Conservation (phyloP, 306 rosid species). For the Purshia tridentata region DNA sequence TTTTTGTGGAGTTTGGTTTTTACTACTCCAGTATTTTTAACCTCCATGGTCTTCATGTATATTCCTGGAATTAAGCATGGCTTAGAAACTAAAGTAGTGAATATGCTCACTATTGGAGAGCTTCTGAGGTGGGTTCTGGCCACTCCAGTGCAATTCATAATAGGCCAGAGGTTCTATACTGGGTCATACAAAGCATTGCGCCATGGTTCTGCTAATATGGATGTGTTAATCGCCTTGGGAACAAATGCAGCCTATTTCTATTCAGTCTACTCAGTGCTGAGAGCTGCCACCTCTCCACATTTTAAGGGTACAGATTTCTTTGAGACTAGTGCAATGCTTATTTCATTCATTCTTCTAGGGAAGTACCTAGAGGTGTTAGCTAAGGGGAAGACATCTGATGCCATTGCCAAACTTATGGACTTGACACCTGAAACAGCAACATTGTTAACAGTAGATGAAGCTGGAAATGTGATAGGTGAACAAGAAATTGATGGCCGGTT, state of each 20-base stretch:
- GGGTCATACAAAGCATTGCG: constrained; percentile 57
- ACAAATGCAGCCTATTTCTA: constrained; percentile 75
- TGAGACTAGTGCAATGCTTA: constrained; percentile 73
- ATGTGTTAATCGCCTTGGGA: constrained; percentile 63
- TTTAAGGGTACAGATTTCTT: constrained; percentile 65
- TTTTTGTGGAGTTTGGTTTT: constrained; percentile 60
- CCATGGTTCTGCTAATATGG: constrained; percentile 68
- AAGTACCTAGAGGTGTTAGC: constrained; percentile 75
- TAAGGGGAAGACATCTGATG: constrained; percentile 63
- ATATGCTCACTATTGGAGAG: constrained; percentile 52
- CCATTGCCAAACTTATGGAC: constrained; percentile 72
- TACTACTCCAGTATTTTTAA: constrained; percentile 60
- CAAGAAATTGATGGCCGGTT: constrained; percentile 54
- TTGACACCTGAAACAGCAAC: constrained; percentile 63
- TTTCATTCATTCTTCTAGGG: constrained; percentile 61
- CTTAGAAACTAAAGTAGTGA: constrained; percentile 45
- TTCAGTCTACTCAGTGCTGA: constrained; percentile 53
- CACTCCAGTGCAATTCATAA: constrained; percentile 62
- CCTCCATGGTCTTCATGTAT: constrained; percentile 66
- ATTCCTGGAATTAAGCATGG: constrained; percentile 52
- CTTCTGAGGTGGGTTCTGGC: constrained; percentile 51
- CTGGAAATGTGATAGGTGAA: constrained; percentile 46
- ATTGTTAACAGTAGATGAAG: constrained; percentile 39
- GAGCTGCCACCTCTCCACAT: constrained; percentile 48
- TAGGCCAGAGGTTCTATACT: constrained; percentile 60